A percentile compares a stretch with the other conserved stretches of the same genome.
phyloP scores from a whole-genome alignment of 2,329 filamentous ascomycete species.

The Diaporthe sp. region DNA sequence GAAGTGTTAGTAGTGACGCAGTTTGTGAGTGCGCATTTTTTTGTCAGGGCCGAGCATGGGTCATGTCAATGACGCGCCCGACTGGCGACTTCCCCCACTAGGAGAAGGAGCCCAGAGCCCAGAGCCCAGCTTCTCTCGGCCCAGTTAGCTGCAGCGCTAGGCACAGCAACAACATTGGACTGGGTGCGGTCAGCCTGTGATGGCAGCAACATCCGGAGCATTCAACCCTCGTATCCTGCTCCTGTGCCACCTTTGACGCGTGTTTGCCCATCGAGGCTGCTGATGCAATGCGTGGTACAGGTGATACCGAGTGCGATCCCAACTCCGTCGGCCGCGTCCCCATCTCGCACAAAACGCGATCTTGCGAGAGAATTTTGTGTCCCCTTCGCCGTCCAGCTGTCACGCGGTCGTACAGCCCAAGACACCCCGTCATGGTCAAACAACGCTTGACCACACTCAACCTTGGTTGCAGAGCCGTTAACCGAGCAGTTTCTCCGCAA shows the following conservation, averaged over 20 bases:
- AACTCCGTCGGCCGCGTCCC: background rate
- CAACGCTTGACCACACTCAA: background rate
- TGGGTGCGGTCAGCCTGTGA: background rate
- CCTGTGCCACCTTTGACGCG: constrained; percentile 15
- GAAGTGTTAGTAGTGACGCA: no score
- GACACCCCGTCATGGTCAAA: background rate
- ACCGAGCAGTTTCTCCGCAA: background rate
- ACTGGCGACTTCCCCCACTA: constrained; percentile 2
- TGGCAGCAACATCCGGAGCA: background rate
- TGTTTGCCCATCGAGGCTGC: background rate
- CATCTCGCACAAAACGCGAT: background rate
- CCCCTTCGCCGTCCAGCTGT: background rate
- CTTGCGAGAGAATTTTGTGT: background rate
- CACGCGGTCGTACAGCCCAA: background rate
- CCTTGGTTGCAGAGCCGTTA: background rate
- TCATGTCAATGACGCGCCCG: constrained; percentile 27
- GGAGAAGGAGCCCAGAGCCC: background rate
- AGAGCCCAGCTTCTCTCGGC: background rate
- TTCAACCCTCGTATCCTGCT: background rate
- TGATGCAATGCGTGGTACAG: background rate
- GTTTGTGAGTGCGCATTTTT: no score
- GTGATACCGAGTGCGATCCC: background rate
- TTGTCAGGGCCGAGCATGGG: no score
- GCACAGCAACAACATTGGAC: background rate
- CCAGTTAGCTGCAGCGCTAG: background rate